Evolutionary conservation across 192 early-diverging fungal species (phyloP).

Genomic region (Neocallimastix lanati): DNA sequence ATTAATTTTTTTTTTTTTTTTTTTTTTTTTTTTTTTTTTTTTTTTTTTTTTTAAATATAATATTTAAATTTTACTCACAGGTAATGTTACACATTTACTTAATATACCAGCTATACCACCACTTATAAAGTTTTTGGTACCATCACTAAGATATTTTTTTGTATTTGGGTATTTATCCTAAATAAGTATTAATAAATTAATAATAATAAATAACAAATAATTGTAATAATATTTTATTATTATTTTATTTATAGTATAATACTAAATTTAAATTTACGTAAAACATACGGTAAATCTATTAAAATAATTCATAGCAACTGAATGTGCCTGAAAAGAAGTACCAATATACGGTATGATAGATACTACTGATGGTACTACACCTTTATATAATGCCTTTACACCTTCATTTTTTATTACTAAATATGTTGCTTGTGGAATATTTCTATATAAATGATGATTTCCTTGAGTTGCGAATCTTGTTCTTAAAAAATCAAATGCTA

Average conservation of each 20-base stretch:
- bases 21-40: too few species aligned
- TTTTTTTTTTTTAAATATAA: too few species aligned
- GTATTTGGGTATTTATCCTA: background rate
- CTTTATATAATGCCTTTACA: background rate
- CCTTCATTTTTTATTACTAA: background rate
- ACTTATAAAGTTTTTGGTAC: background rate
- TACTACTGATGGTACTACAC: background rate
- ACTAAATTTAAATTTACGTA: too few species aligned
- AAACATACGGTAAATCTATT: background rate
- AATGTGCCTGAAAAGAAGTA: background rate
- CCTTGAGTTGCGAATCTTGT: background rate
- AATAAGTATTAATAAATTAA: background rate
- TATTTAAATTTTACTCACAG: background rate
- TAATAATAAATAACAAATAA: too few species aligned
- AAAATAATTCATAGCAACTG: background rate
- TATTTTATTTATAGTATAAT: too few species aligned
- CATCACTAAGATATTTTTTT: background rate
- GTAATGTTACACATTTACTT: background rate
- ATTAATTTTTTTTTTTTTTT: too few species aligned
- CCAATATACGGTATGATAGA: background rate
- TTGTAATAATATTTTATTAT: too few species aligned
- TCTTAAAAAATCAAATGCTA: background rate
- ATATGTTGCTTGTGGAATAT: background rate
- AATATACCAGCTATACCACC: background rate
- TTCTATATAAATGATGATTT: background rate